Evolutionary conservation across 23 red algal genomes (phyloP).

Genomic region (Agarophyton chilense): DNA sequence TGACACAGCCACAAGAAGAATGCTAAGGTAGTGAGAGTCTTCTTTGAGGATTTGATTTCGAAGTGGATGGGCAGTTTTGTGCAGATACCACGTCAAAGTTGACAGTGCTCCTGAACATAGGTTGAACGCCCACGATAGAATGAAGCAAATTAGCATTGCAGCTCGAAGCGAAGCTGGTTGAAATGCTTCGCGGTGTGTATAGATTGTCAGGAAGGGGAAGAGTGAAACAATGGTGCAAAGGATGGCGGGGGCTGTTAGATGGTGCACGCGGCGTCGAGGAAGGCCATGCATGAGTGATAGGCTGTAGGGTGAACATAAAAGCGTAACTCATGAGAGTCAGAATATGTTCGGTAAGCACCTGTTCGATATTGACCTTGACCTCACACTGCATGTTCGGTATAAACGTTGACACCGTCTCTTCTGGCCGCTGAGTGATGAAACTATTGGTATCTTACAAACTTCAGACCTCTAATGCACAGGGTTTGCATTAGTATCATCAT

Average conservation of each 20-base stretch:
- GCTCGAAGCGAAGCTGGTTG: slow-evolving; percentile 5
- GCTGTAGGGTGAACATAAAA: background rate
- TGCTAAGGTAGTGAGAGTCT: background rate
- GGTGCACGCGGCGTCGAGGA: slow-evolving; percentile 5
- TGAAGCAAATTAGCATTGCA: slow-evolving; percentile 5
- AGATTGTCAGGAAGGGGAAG: slow-evolving; percentile 41
- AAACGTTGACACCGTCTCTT: background rate
- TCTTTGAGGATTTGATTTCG: background rate
- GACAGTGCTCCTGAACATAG: background rate
- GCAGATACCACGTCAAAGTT: background rate
- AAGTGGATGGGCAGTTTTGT: background rate
- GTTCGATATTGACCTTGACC: background rate
- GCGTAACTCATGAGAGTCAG: background rate
- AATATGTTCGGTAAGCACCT: background rate
- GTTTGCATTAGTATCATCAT: background rate
- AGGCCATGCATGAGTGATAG: background rate
- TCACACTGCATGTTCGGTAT: background rate
- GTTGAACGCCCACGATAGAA: slow-evolving; percentile 19
- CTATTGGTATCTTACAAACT: background rate
- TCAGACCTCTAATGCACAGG: background rate
- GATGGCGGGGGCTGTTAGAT: slow-evolving; percentile 4
- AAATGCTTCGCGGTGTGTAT: slow-evolving; percentile 15
- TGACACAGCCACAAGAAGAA: slow-evolving; percentile 6
- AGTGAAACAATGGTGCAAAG: background rate
- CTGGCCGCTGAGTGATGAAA: background rate